Evolutionary conservation across 2,329 filamentous ascomycete genomes (phyloP).

Genomic region (Aspergillus udagawae): DNA sequence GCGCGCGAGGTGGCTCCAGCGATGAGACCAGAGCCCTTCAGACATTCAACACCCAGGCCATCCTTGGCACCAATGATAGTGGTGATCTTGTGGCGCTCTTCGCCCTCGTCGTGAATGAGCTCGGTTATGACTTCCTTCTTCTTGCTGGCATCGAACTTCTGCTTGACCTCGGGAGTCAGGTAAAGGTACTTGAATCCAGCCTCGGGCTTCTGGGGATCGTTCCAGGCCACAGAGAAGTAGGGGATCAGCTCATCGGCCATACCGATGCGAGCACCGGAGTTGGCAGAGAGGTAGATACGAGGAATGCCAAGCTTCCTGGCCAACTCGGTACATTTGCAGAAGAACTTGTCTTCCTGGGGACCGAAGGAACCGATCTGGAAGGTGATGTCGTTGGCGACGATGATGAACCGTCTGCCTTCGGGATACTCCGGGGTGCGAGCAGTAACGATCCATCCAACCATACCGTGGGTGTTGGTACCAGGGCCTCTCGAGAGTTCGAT

Average conservation of each 20-base stretch:
- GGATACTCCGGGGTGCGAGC: conserved; percentile 96
- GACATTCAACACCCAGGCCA: conserved; percentile 93
- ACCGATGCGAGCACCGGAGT: conserved; percentile 96
- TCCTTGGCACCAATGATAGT: conserved; percentile 92
- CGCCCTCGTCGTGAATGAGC: conserved; percentile 76
- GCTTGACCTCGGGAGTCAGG: conserved; percentile 79
- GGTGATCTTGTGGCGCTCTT: conserved; percentile 89
- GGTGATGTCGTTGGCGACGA: conserved; percentile 98
- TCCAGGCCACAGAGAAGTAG: conserved; percentile 97
- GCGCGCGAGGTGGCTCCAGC: conserved; percentile 94
- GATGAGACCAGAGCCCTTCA: conserved; percentile 95
- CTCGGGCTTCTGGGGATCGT: conserved; percentile 74
- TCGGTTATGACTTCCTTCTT: conserved; percentile 80
- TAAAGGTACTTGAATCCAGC: conserved; percentile 96
- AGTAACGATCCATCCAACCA: conserved; percentile 97
- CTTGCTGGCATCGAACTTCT: conserved; percentile 76
- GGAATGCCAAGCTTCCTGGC: conserved; percentile 92
- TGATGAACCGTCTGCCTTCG: conserved; percentile 83
- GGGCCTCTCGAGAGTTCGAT: conserved; percentile 92
- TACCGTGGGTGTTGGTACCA: conserved; percentile 92
- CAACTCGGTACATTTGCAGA: conserved; percentile 97
- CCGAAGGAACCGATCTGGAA: conserved; percentile 99
- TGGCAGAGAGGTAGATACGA: conserved; percentile 95
- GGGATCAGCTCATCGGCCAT: conserved; percentile 96
- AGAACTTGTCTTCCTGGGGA: conserved; percentile 94